A percentile compares a stretch with the other conserved stretches of the same genome.
Conservation (phyloP, 1,284 basidiomycete species). For the Tilletiaria anomala region DNA sequence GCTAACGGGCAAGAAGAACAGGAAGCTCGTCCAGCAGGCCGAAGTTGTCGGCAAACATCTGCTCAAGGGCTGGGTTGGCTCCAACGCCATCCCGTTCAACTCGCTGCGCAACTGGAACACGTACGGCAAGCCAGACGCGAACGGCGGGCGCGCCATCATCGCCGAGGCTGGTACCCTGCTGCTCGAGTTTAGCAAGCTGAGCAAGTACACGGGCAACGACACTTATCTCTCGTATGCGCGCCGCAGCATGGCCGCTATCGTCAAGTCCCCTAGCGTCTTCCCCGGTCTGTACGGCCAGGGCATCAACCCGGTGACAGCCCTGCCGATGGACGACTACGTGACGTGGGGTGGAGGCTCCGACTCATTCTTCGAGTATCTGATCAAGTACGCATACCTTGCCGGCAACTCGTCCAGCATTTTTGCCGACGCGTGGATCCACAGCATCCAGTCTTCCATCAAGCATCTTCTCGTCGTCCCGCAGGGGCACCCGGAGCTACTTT, state of each 20-base stretch:
- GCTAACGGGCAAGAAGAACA: conserved; percentile 18
- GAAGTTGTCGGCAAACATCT: conserved; percentile 19
- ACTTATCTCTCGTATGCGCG: conserved; percentile 16
- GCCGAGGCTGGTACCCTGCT: conserved; percentile 25
- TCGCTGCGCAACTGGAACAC: conserved; percentile 19
- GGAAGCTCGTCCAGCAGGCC: conserved; percentile 22
- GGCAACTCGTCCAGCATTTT: conserved; percentile 11
- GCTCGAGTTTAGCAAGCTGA: conserved; percentile 23
- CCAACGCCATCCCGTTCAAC: conserved; percentile 24
- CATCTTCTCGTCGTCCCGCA: conserved; percentile 16
- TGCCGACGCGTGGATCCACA: conserved; percentile 20
- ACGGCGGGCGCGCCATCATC: conserved; percentile 8
- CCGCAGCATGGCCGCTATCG: conserved; percentile 20
- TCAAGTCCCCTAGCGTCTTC: conserved; percentile 7
- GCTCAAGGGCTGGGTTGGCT: conserved; percentile 19
- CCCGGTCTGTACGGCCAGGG: conserved; percentile 15
- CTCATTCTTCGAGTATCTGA: conserved; percentile 28
- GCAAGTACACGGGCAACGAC: conserved; percentile 16
- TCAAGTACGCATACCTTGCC: conserved; percentile 22
- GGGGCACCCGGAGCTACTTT: conserved; percentile 8
- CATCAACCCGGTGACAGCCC: conserved; percentile 7
- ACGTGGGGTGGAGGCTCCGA: conserved; percentile 32
- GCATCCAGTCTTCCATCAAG: conserved; percentile 14
- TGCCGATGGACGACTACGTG: conserved; percentile 14
- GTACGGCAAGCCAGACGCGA: conserved; percentile 6